A percentile compares a stretch with the other conserved stretches of the same genome.
phyloP scores from a whole-genome alignment of 2,329 filamentous ascomycete species.

The Botrytis elliptica region DNA sequence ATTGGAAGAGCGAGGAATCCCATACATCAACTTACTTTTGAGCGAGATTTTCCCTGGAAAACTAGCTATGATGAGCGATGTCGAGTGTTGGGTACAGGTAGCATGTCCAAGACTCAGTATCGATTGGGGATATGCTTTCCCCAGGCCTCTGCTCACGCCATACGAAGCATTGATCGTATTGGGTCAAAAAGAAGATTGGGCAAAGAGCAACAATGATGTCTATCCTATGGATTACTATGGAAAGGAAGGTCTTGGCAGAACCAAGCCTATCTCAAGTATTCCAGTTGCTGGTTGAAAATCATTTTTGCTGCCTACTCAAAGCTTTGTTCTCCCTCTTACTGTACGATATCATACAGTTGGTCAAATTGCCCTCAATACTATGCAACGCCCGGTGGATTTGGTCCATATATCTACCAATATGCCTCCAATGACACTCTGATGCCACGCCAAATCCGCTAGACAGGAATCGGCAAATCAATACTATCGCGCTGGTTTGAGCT shows the following conservation, averaged over 20 bases:
- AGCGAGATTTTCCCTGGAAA: conserved; percentile 98
- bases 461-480: conserved; percentile 54
- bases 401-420: conserved; percentile 64
- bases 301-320: not conserved
- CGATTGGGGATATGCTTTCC: conserved; percentile 98
- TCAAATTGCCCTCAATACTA: not conserved
- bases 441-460: conserved; percentile 51
- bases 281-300: conserved; percentile 28
- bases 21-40: conserved; percentile 80
- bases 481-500: conserved; percentile 52
- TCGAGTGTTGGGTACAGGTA: conserved; percentile 98
- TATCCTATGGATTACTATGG: conserved; percentile 99
- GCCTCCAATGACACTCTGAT: conserved; percentile 53
- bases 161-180: conserved; percentile 94
- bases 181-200: conserved; percentile 75
- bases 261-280: conserved; percentile 45
- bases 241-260: conserved; percentile 84
- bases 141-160: conserved; percentile 81
- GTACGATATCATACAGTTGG: not conserved
- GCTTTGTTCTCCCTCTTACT: too few relatives aligned
- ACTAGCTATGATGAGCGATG: conserved; percentile 86
- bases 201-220: conserved; percentile 55
- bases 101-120: conserved; percentile 96
- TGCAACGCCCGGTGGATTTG: conserved; percentile 53
- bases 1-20: conserved; percentile 68